Evolutionary conservation across 2,329 filamentous ascomycete genomes (phyloP).

Genomic region (Aspergillus felis): DNA sequence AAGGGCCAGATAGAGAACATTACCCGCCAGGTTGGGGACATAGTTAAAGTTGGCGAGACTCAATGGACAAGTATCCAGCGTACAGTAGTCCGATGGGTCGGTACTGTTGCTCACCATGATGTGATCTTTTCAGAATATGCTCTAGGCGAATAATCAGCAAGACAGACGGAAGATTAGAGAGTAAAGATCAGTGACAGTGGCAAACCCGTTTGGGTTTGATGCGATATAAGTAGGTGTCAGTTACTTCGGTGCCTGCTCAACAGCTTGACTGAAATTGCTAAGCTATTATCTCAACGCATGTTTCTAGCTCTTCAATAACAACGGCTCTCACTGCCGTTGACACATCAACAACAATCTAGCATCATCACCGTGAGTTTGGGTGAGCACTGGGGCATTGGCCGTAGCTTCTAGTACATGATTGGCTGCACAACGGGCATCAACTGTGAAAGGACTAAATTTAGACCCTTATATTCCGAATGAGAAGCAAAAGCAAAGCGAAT

Average conservation of each 20-base stretch:
- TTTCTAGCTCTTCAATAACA: neutral
- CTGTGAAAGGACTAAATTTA: neutral
- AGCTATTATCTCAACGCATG: neutral
- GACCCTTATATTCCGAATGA: neutral
- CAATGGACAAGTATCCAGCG: conserved; percentile 32
- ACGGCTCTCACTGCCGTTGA: neutral
- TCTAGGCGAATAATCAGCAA: neutral
- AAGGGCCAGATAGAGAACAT: conserved; percentile 49
- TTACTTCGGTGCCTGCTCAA: neutral
- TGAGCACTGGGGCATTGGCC: neutral
- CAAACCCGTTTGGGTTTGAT: neutral
- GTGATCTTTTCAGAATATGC: neutral
- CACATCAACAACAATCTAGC: neutral
- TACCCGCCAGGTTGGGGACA: conserved; percentile 51
- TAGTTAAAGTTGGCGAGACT: conserved; percentile 48
- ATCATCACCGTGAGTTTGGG: neutral
- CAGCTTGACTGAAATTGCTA: neutral
- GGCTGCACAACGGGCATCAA: neutral
- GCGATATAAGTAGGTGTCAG: neutral
- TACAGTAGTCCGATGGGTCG: conserved; percentile 22
- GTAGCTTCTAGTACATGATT: neutral
- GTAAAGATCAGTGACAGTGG: neutral
- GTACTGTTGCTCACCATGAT: neutral
- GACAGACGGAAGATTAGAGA: neutral
- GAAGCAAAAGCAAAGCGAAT: neutral